Conservation (phyloP, 805 yeast species). For the Torulaspora delbrueckii region DNA sequence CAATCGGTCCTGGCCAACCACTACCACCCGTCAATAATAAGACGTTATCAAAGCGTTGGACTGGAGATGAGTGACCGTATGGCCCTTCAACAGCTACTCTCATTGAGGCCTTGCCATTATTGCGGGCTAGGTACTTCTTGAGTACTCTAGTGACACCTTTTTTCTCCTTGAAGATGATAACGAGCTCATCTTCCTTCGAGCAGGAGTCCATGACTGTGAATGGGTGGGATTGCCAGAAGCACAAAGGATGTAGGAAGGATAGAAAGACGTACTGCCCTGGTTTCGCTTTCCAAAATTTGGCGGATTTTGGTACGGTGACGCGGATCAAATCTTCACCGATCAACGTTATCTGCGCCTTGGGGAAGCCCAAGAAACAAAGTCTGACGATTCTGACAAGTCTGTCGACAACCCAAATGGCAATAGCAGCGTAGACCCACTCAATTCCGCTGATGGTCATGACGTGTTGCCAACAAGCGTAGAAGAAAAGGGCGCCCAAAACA, state of each 20-base stretch:
- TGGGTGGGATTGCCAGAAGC: constrained; percentile 53
- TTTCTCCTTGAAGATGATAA: constrained; percentile 43
- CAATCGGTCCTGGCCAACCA: constrained; percentile 63
- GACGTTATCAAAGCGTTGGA: constrained; percentile 49
- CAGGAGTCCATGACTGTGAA: constrained; percentile 44
- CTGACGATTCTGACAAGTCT: constrained; percentile 37
- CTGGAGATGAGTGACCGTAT: constrained; percentile 52
- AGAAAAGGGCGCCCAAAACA: constrained; percentile 38
- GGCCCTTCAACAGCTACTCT: constrained; percentile 59
- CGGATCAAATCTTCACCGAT: constrained; percentile 19
- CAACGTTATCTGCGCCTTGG: constrained; percentile 3
- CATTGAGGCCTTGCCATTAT: constrained; percentile 30
- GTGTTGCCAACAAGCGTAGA: constrained; percentile 46
- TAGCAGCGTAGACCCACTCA: constrained; percentile 39
- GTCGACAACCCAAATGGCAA: constrained; percentile 42
- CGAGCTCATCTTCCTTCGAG: constrained; percentile 32
- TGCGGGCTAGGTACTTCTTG: constrained; percentile 32
- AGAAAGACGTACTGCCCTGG: constrained; percentile 46
- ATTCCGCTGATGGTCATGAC: constrained; percentile 42
- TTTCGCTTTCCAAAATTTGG: constrained; percentile 36
- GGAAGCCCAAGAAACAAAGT: constrained; percentile 24
- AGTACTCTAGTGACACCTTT: constrained; percentile 42
- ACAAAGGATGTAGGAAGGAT: constrained; percentile 41
- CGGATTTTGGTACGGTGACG: constrained; percentile 17
- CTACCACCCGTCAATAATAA: constrained; percentile 68